Conservation (phyloP, 1,139 yeast genomes). For the Meyerozyma smithsonii region DNA sequence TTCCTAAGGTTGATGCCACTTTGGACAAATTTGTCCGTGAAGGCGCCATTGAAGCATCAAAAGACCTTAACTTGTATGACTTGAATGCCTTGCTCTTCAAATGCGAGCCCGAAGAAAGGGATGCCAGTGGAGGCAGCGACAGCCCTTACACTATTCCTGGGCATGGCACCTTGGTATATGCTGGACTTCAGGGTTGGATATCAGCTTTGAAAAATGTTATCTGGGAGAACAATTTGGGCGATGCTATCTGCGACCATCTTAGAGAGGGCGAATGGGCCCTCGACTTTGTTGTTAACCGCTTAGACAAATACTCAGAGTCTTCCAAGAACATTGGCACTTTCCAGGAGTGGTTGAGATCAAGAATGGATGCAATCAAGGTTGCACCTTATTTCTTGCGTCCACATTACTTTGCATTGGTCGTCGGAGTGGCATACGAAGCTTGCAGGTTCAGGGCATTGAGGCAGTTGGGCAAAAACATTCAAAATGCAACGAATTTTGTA, state of each 20-base stretch:
- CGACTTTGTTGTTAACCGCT: slow-evolving; percentile 65
- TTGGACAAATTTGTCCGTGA: slow-evolving; percentile 61
- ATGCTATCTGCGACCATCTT: slow-evolving; percentile 75
- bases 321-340: slow-evolving; percentile 48
- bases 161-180: slow-evolving; percentile 70
- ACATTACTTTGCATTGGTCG: slow-evolving; percentile 73
- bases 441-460: slow-evolving; percentile 63
- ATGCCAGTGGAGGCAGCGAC: slow-evolving; percentile 62
- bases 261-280: slow-evolving; percentile 88
- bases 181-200: slow-evolving; percentile 94
- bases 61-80: slow-evolving; percentile 57
- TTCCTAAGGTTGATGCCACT: slow-evolving; percentile 48
- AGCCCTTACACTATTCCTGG: slow-evolving; percentile 75
- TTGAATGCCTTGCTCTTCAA: slow-evolving; percentile 71
- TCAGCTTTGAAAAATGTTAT: slow-evolving; percentile 62
- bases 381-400: slow-evolving; percentile 83
- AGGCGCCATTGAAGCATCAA: slow-evolving; percentile 74
- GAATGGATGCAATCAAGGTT: slow-evolving; percentile 59
- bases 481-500: slow-evolving; percentile 63
- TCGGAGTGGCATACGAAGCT: slow-evolving; percentile 81
- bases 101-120: slow-evolving; percentile 86
- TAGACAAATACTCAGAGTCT: slow-evolving; percentile 47
- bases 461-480: slow-evolving; percentile 50
- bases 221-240: slow-evolving; percentile 71
- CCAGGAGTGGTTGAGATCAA: slow-evolving; percentile 61